Conservation (phyloP, 345 rosid species). For the Populus deltoides region DNA sequence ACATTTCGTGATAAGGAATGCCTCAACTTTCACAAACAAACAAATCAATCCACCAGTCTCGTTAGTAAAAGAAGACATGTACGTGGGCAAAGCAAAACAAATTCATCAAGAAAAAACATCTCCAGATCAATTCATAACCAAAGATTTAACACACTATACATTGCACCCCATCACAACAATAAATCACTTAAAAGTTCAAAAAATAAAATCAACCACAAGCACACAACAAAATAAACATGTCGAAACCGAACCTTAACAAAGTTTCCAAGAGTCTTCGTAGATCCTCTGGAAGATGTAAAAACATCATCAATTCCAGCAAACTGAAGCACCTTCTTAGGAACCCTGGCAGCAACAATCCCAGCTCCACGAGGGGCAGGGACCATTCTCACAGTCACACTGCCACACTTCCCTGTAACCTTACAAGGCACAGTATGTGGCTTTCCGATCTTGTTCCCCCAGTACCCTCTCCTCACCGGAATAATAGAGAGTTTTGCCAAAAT, state of each 20-base stretch:
- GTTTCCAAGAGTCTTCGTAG: conserved; percentile 80
- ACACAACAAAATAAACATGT: neutral
- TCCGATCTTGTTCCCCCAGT: conserved; percentile 81
- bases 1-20: neutral
- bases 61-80: neutral
- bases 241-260: conserved; percentile 61
- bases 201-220: neutral
- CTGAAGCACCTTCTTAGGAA: conserved; percentile 84
- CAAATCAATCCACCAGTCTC: neutral
- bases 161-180: neutral
- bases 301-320: conserved; percentile 85
- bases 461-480: conserved; percentile 69
- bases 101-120: neutral
- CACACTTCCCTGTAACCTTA: conserved; percentile 74
- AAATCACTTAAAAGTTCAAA: neutral
- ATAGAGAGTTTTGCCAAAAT: conserved; percentile 64
- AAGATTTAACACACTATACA: neutral
- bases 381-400: conserved; percentile 68
- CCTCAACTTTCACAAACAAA: neutral
- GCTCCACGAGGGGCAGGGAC: conserved; percentile 83
- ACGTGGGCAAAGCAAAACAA: neutral
- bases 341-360: conserved; percentile 83
- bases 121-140: neutral
- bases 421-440: conserved; percentile 69
- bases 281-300: conserved; percentile 76